Percentiles rank a stretch among this genome's conserved stretches.
Evolutionary conservation across 352 stramenopile species (phyloP).

Genomic region (Discostella stelligera): DNA sequence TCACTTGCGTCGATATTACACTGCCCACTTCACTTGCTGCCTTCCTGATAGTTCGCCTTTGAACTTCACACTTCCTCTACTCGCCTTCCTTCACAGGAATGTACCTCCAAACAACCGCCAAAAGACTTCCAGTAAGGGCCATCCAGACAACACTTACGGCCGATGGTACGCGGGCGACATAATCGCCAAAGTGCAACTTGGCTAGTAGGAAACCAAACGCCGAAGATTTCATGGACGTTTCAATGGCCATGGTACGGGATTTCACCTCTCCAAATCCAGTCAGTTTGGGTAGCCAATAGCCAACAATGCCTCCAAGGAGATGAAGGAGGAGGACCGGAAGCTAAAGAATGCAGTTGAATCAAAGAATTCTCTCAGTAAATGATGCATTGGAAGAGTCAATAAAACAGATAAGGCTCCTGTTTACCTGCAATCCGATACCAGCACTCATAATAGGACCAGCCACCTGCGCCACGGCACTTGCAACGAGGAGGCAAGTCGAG

Average conservation of each 20-base stretch:
- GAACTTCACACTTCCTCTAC: slow-evolving; percentile 3
- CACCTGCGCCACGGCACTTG: slow-evolving; percentile 85
- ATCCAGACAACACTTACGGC: slow-evolving; percentile 89
- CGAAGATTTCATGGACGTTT: slow-evolving; percentile 88
- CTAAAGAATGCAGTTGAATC: slow-evolving; percentile 15
- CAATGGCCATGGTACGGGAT: slow-evolving; percentile 87
- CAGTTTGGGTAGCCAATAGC: slow-evolving; percentile 81
- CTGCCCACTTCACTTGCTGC: not conserved
- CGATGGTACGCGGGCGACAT: slow-evolving; percentile 83
- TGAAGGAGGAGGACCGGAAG: slow-evolving; percentile 85
- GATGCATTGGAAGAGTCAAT: slow-evolving; percentile 4
- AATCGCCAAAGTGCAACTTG: slow-evolving; percentile 87
- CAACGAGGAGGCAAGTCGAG: slow-evolving; percentile 87
- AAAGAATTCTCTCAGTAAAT: not conserved
- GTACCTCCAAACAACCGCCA: slow-evolving; percentile 87
- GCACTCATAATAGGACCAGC: slow-evolving; percentile 83
- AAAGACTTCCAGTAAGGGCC: slow-evolving; percentile 84
- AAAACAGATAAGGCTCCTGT: slow-evolving; percentile 8
- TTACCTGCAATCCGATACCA: slow-evolving; percentile 79
- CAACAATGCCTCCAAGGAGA: slow-evolving; percentile 84
- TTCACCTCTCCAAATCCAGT: slow-evolving; percentile 84
- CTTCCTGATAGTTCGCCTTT: not conserved
- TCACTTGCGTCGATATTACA: not conserved
- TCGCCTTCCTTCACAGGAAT: slow-evolving; percentile 80
- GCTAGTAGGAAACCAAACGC: slow-evolving; percentile 89